Evolutionary conservation across 805 yeast species (phyloP), one percentile per base, ranked within the genome.

Genomic region (Kockiozyma suomiensis): DNA sequence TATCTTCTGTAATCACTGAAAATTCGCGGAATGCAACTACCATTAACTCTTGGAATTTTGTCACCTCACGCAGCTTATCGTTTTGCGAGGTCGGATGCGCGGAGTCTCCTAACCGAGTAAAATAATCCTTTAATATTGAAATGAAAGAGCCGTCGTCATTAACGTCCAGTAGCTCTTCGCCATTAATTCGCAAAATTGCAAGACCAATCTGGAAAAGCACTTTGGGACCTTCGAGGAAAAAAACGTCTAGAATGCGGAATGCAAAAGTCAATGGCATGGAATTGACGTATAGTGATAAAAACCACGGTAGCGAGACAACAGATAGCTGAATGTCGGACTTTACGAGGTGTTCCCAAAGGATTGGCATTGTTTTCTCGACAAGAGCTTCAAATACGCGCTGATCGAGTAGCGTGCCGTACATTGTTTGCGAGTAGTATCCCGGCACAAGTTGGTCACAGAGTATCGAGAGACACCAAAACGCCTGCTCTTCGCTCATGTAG

Each of bases 191-290:
- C 50, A 94, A 75, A n/a, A 94, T 83, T 0, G 97, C 99, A 60
- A 94, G 76, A 0, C 97, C 96, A 6, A 94, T 92, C 74, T 94
- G 98, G 72, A 94, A 96, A 25, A 94, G 76, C 0, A 94, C 87
- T 66, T 85, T 85, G 1, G 96, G 85, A 0, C 99, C 99, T 72
- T 91, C 91, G 58, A 89, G 79, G 72, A 94, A 88, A 70, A 94
- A 86, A 23, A 91, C 87, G 73, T 94, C 99, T 69, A 93, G 81
- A 49, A 94, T 88, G 72, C 98, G 79, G 69, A 91, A 89, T 1
- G 99, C 97, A 75, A 85, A 93, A 4, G 91, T 91, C 66, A 94
- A 76, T 0, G 99, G 99, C 96, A 94, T 91, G 0, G 97, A 86
- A 67, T 88, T 92, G 66, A 93, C 81, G 73, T 89, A 94, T 41